A percentile compares a stretch with the other conserved stretches of the same genome.
These are phyloP conservation scores for Boletales sp. DNA, from an alignment of 768 basidiomycete species.

Conservation along the genomic window DNA sequence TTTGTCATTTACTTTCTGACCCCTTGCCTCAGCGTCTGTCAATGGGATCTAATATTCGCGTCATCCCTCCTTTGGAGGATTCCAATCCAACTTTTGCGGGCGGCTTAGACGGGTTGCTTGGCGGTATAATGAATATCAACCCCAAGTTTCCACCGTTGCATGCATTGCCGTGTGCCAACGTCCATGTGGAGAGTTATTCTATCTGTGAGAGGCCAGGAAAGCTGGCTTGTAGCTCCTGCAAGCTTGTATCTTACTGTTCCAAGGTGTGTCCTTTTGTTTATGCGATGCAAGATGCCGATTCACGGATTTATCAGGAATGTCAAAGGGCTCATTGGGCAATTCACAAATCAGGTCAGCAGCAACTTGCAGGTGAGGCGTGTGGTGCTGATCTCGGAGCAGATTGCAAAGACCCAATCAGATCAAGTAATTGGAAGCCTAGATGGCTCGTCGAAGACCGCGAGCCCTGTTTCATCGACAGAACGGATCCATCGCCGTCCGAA, in stretches of 20 bases:
- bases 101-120: slow-evolving; percentile 11
- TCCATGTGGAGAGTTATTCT: slow-evolving; percentile 18
- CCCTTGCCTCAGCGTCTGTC: background rate
- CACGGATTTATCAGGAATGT: slow-evolving; percentile 30
- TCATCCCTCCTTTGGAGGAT: slow-evolving; percentile 15
- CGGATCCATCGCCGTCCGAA: slow-evolving; percentile 4
- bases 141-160: slow-evolving; percentile 25
- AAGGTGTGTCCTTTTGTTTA: slow-evolving; percentile 13
- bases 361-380: background rate
- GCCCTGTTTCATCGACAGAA: slow-evolving; percentile 15
- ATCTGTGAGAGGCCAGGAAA: slow-evolving; percentile 32
- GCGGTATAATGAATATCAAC: slow-evolving; percentile 1
- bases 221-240: slow-evolving; percentile 29
- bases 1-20: background rate
- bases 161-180: slow-evolving; percentile 36
- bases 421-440: slow-evolving; percentile 15
- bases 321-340: slow-evolving; percentile 38
- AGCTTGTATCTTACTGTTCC: slow-evolving; percentile 45
- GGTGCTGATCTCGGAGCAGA: slow-evolving; percentile 6
- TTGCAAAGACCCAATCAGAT: slow-evolving; percentile 23
- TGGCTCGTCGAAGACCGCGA: slow-evolving; percentile 21
- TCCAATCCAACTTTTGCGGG: slow-evolving; percentile 10
- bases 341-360: slow-evolving; percentile 35
- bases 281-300: background rate
- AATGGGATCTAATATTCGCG: slow-evolving; percentile 18